Percentiles rank a stretch among this genome's conserved stretches.
These are phyloP conservation scores for Chrysosporium queenslandicum DNA, from an alignment of 2,329 filamentous ascomycete species.

Conservation along the genomic window DNA sequence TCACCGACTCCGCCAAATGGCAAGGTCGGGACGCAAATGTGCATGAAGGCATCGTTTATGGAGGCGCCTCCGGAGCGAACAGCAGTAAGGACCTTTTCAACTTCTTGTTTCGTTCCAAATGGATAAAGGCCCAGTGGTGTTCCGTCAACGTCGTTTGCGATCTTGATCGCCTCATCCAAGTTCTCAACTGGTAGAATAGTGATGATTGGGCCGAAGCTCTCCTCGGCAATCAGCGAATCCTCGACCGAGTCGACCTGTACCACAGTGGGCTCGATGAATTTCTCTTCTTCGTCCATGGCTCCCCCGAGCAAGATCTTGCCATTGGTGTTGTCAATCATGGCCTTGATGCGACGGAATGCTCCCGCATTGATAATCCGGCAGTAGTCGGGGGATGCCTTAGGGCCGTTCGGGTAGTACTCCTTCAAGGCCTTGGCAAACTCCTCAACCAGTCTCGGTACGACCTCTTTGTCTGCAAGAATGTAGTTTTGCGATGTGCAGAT, in stretches of 20 bases:
- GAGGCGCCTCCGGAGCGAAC: conserved; percentile 59
- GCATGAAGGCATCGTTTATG: conserved; percentile 53
- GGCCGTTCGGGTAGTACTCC: conserved; percentile 75
- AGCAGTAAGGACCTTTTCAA: conserved; percentile 54
- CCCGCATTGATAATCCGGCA: conserved; percentile 68
- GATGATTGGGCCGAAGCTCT: conserved; percentile 90
- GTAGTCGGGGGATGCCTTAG: conserved; percentile 67
- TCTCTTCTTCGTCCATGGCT: conserved; percentile 64
- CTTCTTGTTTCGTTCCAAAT: conserved; percentile 73
- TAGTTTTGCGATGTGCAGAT: conserved; percentile 92
- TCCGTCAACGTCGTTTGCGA: conserved; percentile 69
- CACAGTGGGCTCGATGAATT: conserved; percentile 87
- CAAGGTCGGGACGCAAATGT: conserved; percentile 59
- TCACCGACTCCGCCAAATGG: conserved; percentile 77
- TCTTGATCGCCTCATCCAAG: conserved; percentile 74
- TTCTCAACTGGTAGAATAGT: conserved; percentile 67
- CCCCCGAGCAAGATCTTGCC: conserved; percentile 86
- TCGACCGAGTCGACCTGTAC: conserved; percentile 67
- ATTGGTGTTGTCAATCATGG: conserved; percentile 73
- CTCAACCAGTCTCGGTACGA: conserved; percentile 61
- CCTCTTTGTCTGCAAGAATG: conserved; percentile 66
- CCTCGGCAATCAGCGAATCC: conserved; percentile 69
- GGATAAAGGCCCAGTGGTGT: conserved; percentile 77
- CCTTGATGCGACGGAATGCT: conserved; percentile 74
- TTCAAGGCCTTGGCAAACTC: conserved; percentile 61